phyloP scores from a whole-genome alignment of 2,329 filamentous ascomycete species.

The Mollisia scopiformis region DNA sequence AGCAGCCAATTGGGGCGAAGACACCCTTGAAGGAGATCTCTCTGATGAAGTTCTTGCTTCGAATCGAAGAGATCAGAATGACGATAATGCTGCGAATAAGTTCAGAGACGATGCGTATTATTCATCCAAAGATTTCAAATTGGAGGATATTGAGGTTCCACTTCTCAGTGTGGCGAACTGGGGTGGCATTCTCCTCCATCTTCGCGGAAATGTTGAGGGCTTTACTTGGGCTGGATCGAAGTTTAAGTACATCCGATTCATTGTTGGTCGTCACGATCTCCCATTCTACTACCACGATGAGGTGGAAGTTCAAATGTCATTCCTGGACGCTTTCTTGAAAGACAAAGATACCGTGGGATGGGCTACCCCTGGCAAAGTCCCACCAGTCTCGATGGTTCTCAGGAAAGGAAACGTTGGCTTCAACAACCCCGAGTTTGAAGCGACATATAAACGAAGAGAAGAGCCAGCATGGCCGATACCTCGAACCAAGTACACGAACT shows the following conservation, averaged over 20 bases:
- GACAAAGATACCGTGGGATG: constrained; percentile 65
- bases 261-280: constrained; percentile 71
- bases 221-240: constrained; percentile 65
- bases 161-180: constrained; percentile 70
- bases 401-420: constrained; percentile 69
- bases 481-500: constrained; percentile 65
- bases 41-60: constrained; percentile 45
- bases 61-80: constrained; percentile 43
- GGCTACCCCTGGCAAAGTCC: constrained; percentile 57
- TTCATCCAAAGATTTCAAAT: constrained; percentile 51
- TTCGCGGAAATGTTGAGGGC: constrained; percentile 70
- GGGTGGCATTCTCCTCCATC: constrained; percentile 70
- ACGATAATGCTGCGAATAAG: constrained; percentile 50
- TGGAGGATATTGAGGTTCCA: constrained; percentile 69
- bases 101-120: constrained; percentile 54
- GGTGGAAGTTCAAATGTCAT: constrained; percentile 67
- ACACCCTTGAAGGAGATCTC: constrained; percentile 62
- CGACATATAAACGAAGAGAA: constrained; percentile 53
- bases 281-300: constrained; percentile 74
- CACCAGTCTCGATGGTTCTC: constrained; percentile 56
- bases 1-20: constrained; percentile 38
- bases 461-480: constrained; percentile 71
- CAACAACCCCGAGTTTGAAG: constrained; percentile 65
- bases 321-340: constrained; percentile 73
- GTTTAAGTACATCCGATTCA: constrained; percentile 70